Base-by-base conservation (phyloP, 805 yeast species). In the Yamadazyma scolyti region DNA sequence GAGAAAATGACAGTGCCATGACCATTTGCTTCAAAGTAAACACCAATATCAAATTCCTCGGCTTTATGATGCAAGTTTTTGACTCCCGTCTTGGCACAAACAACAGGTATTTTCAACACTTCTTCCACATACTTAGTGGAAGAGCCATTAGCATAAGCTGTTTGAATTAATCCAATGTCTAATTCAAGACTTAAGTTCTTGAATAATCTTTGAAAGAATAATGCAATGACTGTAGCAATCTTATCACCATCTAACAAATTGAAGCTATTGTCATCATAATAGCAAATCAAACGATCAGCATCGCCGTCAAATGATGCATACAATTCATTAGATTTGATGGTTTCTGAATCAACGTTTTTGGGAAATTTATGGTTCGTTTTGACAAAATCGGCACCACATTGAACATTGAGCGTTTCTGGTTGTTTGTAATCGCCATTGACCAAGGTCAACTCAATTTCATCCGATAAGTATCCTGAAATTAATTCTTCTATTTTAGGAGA, bases 21-120 rank as follows among this genome's bases (percentile, higher is more conserved):
- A n/a, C 98, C 98, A 54, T 93, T 93, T 32, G 98, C 98, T 64
- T 93, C 98, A 48, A 93, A 93, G 60, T 93, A 93, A 10, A 93
- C 79, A 16, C 98, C 98, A 39, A 90, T 72, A 49, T 88, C 97
- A 50, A 75, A 93, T 25, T 77, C 71, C 37, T 73, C 76, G 1
- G 95, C 93, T 30, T 88, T 95, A 50, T 90, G 97, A 54, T 93
- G 98, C 42, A 93, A 66, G 61, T 93, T 95, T 58, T 93, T 93
- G 20, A 93, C 98, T 23, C 98, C 98, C 2, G 98, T 93, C 25
- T 95, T 82, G 0, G 97, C 85, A 56, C 90, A 85, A 1, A 76
- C 75, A 4, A 87, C 96, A 1, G 96, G 95, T 9, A 86, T 59
- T 31, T 75, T 67, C 46, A 90, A 67, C 1, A 56, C 65, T 2